phyloP scores from a whole-genome alignment of 2,329 filamentous ascomycete species.

The Apiospora sp. region DNA sequence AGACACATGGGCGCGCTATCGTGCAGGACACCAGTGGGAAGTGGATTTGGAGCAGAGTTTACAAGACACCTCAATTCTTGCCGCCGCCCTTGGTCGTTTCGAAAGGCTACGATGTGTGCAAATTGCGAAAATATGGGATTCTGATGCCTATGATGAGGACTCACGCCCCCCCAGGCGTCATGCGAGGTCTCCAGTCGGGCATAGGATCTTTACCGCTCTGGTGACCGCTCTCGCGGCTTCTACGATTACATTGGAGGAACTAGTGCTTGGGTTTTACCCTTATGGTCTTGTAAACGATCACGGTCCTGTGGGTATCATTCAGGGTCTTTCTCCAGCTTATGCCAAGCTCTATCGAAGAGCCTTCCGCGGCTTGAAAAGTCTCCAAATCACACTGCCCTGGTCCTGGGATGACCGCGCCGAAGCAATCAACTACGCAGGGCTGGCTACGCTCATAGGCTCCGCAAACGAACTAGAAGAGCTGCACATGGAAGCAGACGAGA shows the following conservation, averaged over 20 bases:
- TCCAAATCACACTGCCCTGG: not conserved
- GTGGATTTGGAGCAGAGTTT: constrained; percentile 3
- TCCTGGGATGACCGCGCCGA: not conserved
- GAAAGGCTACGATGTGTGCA: not conserved
- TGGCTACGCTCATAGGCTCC: constrained; percentile 5
- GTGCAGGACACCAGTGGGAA: constrained; percentile 5
- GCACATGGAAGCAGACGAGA: not conserved
- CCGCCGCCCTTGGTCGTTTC: constrained; percentile 7
- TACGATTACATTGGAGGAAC: not conserved
- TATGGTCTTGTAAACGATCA: not conserved
- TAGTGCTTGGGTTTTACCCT: not conserved
- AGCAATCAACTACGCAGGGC: constrained; percentile 3
- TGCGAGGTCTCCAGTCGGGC: not conserved
- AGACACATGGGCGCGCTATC: not conserved
- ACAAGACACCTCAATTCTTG: not conserved
- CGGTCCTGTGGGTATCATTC: constrained; percentile 12
- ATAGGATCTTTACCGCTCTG: constrained; percentile 5
- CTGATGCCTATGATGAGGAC: not conserved
- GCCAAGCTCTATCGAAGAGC: not conserved
- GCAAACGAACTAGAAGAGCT: constrained; percentile 6
- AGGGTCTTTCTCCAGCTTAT: constrained; percentile 11
- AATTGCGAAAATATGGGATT: not conserved
- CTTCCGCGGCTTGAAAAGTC: not conserved
- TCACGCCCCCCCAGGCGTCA: not conserved
- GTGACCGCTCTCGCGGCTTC: not conserved